phyloP scores from a whole-genome alignment of 768 basidiomycete species.

The Rhodocollybia butyracea region DNA sequence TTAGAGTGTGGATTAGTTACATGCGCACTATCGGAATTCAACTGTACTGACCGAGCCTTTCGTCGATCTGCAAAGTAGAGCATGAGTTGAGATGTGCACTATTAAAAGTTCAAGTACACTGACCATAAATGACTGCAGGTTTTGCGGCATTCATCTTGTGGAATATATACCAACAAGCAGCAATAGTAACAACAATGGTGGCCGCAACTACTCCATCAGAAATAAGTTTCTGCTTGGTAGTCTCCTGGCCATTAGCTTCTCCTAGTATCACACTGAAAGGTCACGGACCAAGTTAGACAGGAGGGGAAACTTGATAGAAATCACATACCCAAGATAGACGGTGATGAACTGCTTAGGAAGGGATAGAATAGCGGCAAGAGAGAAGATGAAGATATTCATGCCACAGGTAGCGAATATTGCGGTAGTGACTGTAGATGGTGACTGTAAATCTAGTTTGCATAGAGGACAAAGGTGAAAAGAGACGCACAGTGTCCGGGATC shows the following conservation, averaged over 20 bases:
- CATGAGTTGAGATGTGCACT: no score
- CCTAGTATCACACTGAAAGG: slow-evolving; percentile 83
- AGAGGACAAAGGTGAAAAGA: background rate
- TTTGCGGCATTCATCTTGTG: slow-evolving; percentile 67
- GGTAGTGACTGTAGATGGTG: slow-evolving; percentile 63
- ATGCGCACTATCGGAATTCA: background rate
- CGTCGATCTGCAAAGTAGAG: no score
- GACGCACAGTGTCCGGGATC: slow-evolving; percentile 83
- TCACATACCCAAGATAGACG: slow-evolving; percentile 88
- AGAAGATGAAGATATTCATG: slow-evolving; percentile 76
- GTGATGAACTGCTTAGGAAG: slow-evolving; percentile 90
- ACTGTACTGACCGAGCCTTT: slow-evolving; percentile 55
- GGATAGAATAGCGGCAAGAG: slow-evolving; percentile 75
- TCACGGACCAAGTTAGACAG: no score
- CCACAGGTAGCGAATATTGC: slow-evolving; percentile 89
- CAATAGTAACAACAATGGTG: slow-evolving; percentile 68
- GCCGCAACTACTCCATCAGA: slow-evolving; percentile 65
- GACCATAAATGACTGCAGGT: slow-evolving; percentile 63
- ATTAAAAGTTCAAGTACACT: no score
- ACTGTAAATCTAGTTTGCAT: background rate
- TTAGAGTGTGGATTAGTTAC: background rate
- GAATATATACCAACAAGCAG: slow-evolving; percentile 84
- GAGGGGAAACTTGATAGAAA: no score
- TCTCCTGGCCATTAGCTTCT: slow-evolving; percentile 36
- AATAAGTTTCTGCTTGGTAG: slow-evolving; percentile 56